Conservation (phyloP, 768 basidiomycete species). For the Cystofilobasidium bisporidii region DNA sequence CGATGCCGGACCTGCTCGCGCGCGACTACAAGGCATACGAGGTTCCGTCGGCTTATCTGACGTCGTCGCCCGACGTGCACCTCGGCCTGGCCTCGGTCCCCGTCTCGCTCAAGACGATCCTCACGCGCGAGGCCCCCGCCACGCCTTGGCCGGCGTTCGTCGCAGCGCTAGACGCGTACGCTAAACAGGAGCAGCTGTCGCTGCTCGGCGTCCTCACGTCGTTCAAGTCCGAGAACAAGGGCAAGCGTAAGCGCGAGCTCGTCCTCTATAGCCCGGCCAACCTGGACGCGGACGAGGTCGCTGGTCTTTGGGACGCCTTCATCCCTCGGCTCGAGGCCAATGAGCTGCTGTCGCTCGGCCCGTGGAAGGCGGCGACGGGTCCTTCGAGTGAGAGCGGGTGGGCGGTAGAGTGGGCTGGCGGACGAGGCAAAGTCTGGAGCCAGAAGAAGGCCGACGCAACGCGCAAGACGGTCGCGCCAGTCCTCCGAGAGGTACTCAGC, state of each 20-base stretch:
- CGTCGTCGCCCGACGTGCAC: conserved; percentile 34
- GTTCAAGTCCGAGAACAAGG: conserved; percentile 42
- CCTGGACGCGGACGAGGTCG: neutral
- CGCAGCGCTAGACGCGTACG: conserved; percentile 49
- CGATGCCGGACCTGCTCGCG: conserved; percentile 65
- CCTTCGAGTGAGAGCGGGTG: conserved; percentile 28
- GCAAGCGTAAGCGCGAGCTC: conserved; percentile 58
- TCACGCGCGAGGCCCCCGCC: conserved; percentile 40
- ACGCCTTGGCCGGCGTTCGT: conserved; percentile 42
- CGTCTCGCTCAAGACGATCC: conserved; percentile 53
- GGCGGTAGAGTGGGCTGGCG: conserved; percentile 28
- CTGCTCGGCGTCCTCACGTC: conserved; percentile 73
- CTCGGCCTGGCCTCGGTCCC: conserved; percentile 80
- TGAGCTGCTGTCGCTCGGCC: conserved; percentile 1
- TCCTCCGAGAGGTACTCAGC: conserved; percentile 31
- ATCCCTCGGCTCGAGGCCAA: conserved; percentile 11
- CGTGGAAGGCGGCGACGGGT: conserved; percentile 23
- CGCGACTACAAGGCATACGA: conserved; percentile 92
- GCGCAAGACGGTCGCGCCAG: conserved; percentile 42
- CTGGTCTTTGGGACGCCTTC: conserved; percentile 31
- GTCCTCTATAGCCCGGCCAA: conserved; percentile 44
- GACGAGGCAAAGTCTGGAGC: conserved; percentile 38
- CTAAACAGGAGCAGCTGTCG: conserved; percentile 54
- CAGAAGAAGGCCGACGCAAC: conserved; percentile 42
- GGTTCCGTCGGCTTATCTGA: conserved; percentile 42